phyloP scores from a whole-genome alignment of 169 alveolate genomes.

The Eimeria falciformis region DNA sequence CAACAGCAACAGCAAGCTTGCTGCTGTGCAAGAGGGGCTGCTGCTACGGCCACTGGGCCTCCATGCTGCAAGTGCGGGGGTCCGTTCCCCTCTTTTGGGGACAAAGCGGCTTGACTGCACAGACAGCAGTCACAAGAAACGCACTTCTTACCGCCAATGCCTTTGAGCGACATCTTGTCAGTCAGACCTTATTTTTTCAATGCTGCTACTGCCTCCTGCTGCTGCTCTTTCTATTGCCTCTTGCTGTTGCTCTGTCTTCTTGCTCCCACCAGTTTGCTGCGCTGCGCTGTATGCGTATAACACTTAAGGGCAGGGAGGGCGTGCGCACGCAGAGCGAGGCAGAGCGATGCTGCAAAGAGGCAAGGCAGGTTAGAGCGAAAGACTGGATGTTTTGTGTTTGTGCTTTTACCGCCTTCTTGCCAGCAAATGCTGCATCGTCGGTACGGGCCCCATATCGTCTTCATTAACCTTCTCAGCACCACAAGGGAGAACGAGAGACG shows the following conservation, averaged over 20 bases:
- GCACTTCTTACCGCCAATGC: slow-evolving; percentile 81
- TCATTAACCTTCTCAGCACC: slow-evolving; percentile 85
- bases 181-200: too few species aligned
- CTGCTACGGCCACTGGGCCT: slow-evolving; percentile 56
- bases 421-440: slow-evolving; percentile 81
- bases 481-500: slow-evolving; percentile 83
- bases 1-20: not conserved
- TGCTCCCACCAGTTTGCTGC: too few species aligned
- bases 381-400: not conserved
- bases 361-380: not conserved
- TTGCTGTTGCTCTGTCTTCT: too few species aligned
- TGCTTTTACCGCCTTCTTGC: slow-evolving; percentile 58
- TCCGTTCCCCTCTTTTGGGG: slow-evolving; percentile 98
- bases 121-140: slow-evolving; percentile 81
- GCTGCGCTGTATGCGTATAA: too few species aligned
- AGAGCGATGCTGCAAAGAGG: not conserved
- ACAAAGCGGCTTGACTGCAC: slow-evolving; percentile 90
- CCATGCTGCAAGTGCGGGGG: slow-evolving; percentile 90
- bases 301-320: not conserved
- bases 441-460: slow-evolving; percentile 86
- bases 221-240: too few species aligned
- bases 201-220: not conserved
- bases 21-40: not conserved
- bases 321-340: not conserved
- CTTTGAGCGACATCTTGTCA: slow-evolving; percentile 81